phyloP scores from a whole-genome alignment of 2,329 filamentous ascomycete genomes.

The Diaporthe batatas region DNA sequence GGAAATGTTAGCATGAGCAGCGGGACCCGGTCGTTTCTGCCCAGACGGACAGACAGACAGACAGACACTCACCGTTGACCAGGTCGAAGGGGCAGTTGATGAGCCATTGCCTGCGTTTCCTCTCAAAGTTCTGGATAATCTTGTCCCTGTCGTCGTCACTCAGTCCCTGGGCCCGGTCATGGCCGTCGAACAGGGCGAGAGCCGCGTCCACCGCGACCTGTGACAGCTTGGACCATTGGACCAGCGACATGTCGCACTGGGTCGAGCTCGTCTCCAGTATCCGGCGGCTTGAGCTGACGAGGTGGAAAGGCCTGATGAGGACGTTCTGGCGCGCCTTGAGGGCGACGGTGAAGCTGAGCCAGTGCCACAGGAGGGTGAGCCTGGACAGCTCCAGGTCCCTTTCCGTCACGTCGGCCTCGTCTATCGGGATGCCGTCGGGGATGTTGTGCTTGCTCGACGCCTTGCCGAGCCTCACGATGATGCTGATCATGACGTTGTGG shows the following conservation, averaged over 20 bases:
- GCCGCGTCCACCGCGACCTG: constrained; percentile 26
- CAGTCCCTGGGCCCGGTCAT: constrained; percentile 12
- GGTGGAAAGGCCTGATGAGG: constrained; percentile 12
- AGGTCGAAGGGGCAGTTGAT: constrained; percentile 40
- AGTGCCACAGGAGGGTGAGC: constrained; percentile 37
- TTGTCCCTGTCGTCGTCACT: constrained; percentile 33
- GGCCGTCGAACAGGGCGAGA: constrained; percentile 18
- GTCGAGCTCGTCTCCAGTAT: constrained; percentile 28
- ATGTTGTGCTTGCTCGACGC: constrained; percentile 24
- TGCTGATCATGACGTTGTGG: neutral
- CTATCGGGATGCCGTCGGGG: neutral
- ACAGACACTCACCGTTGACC: constrained; percentile 32
- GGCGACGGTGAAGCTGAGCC: constrained; percentile 29
- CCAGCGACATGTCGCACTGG: constrained; percentile 34
- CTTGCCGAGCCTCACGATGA: constrained; percentile 24
- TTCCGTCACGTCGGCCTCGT: constrained; percentile 28
- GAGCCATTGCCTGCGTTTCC: constrained; percentile 34
- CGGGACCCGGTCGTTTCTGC: too few species aligned
- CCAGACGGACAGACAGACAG: too few species aligned
- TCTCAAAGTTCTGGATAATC: constrained; percentile 36
- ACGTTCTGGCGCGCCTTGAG: constrained; percentile 29
- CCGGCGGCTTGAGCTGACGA: constrained; percentile 26
- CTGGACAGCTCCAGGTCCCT: constrained; percentile 29
- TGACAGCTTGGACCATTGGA: constrained; percentile 34
- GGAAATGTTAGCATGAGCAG: neutral